Percentiles rank a stretch among this genome's conserved stretches.
phyloP scores from a whole-genome alignment of 176 grass and related monocot genomes.

The Carex scoparia region DNA sequence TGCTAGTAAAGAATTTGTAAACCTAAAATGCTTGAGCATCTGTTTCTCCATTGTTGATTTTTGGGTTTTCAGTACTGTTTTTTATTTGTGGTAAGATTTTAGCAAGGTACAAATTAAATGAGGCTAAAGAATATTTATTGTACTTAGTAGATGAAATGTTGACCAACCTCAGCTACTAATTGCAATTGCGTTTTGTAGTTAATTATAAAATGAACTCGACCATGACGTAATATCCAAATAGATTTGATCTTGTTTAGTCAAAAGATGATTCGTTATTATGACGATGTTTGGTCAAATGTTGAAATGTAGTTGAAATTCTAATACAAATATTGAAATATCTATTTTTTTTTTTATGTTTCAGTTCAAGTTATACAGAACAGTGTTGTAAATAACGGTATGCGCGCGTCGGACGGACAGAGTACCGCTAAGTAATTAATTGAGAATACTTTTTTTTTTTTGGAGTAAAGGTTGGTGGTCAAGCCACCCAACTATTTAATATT shows the following conservation, averaged over 20 bases:
- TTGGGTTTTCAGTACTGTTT: not conserved
- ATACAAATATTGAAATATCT: not conserved
- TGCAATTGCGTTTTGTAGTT: slow-evolving; percentile 13
- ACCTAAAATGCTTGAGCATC: not conserved
- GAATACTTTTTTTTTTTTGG: too few species aligned
- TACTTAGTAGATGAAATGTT: slow-evolving; percentile 18
- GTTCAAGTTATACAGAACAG: not conserved
- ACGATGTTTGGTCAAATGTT: not conserved
- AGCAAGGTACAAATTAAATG: not conserved
- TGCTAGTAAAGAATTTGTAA: slow-evolving; percentile 3
- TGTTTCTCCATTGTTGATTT: slow-evolving; percentile 17
- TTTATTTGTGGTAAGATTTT: too few species aligned
- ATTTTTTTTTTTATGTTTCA: not conserved
- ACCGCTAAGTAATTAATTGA: too few species aligned
- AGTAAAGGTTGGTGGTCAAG: too few species aligned
- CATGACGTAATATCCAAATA: not conserved
- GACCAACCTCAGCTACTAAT: slow-evolving; percentile 26
- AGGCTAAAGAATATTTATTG: slow-evolving; percentile 10
- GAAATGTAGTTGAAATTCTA: not conserved
- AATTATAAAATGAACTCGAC: not conserved
- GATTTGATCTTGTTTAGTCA: not conserved
- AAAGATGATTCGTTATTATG: not conserved
- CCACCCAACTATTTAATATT: too few species aligned
- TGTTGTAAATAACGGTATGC: too few species aligned
- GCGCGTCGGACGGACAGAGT: too few species aligned